Base-by-base conservation (phyloP, 1,284 basidiomycete genomes). In the Laetiporus sulphureus region DNA sequence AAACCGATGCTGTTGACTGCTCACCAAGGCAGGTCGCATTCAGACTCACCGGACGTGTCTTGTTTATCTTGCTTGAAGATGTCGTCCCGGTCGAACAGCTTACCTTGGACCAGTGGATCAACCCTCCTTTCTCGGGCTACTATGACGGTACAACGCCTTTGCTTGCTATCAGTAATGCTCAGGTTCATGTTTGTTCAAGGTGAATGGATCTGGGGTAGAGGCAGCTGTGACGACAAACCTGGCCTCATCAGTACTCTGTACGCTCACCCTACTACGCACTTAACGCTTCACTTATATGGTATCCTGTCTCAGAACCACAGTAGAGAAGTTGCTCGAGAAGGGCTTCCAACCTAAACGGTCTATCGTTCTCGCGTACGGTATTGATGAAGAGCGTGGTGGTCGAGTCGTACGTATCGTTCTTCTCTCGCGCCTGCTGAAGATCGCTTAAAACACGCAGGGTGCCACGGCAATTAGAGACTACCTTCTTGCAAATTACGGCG, bases 341-440 rank as follows among this genome's bases (percentile, higher is more conserved):
- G 72, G 67, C 18, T 81, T 77, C 50, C 49, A 63, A 25, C 79
- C 77, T 0, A 59, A 63, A 10, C 67, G 79, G 4, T 69, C 71
- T 0, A 61, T 87, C 32, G 66, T 87, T 11, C 62, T 84, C 19
- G 74, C 77, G 2, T 78, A 76, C 44, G 85, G 85, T 11, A 78
- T 77, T 38, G 83, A 88, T 53, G 85, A 87, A 52, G 84, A 88
- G 59, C 61, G 68, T 2, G 65, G 71, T 18, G 79, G 80, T 3
- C 58, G 67, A 25, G 67, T 68, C 4, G 73, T 71, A 45, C 40
- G 61, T 46, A 2, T 36, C 11, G n/a, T n/a, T n/a, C n/a, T n/a
- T n/a, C n/a, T n/a, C n/a, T n/a, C n/a, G n/a, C n/a, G n/a, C n/a
- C n/a, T n/a, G n/a, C n/a, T n/a, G n/a, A n/a, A n/a, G n/a, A n/a